phyloP scores from a whole-genome alignment of 2,329 filamentous ascomycete genomes.

The Hortaea sp. region DNA sequence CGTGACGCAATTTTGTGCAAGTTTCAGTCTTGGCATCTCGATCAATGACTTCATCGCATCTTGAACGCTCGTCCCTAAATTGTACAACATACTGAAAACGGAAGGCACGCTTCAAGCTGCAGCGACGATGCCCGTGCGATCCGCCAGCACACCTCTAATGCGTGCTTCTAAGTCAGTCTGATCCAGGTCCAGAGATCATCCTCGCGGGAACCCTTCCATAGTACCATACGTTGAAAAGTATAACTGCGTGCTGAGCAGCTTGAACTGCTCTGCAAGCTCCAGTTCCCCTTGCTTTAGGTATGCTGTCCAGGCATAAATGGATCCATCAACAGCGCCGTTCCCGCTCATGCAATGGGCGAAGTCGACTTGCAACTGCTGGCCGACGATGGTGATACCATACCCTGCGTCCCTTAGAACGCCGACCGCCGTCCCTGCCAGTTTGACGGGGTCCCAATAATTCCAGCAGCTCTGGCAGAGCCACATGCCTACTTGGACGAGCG shows the following conservation, averaged over 20 bases:
- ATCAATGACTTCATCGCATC: too few relatives aligned
- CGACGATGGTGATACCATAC: background rate
- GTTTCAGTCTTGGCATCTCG: too few relatives aligned
- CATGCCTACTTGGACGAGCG: constrained; percentile 4
- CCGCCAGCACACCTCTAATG: too few relatives aligned
- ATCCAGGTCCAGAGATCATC: too few relatives aligned
- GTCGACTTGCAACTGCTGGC: background rate
- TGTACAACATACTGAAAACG: too few relatives aligned
- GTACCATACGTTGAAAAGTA: constrained; percentile 6
- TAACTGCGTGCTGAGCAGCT: constrained; percentile 7
- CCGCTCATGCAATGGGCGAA: background rate
- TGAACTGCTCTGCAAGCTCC: constrained; percentile 4
- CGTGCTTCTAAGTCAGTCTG: too few relatives aligned
- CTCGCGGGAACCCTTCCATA: constrained; percentile 4
- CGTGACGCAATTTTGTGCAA: too few relatives aligned
- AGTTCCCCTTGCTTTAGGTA: background rate
- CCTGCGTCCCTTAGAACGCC: constrained; percentile 8
- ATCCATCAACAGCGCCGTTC: constrained; percentile 5
- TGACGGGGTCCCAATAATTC: background rate
- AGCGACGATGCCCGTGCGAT: too few relatives aligned
- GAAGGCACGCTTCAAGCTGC: too few relatives aligned
- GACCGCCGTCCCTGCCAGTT: constrained; percentile 2
- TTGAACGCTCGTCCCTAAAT: too few relatives aligned
- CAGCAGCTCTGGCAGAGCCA: constrained; percentile 10
- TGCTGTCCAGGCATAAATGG: constrained; percentile 5